Evolutionary conservation across 2,329 filamentous ascomycete genomes (phyloP).

Genomic region (Didymella pomorum): DNA sequence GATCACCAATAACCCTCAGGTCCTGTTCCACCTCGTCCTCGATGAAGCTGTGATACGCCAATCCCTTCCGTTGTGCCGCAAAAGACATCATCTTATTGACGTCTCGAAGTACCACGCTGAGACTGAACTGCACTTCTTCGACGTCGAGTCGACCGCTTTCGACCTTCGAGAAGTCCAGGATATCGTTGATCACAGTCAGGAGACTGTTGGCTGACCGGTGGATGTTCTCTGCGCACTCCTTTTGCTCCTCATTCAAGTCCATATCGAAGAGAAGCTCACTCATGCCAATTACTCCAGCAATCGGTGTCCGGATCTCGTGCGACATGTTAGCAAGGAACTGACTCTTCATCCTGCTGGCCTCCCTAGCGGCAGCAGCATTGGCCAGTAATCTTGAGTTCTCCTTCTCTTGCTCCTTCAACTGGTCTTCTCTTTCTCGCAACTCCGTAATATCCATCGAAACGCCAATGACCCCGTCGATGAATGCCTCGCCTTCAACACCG

Average conservation of each 20-base stretch:
- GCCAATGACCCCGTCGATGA: conserved; percentile 76
- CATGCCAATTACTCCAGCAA: conserved; percentile 83
- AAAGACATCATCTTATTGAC: conserved; percentile 89
- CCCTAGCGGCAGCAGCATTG: conserved; percentile 79
- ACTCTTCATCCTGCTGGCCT: conserved; percentile 80
- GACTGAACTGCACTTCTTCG: conserved; percentile 80
- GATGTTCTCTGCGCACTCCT: conserved; percentile 79
- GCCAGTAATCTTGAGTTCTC: conserved; percentile 76
- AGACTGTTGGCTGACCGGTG: conserved; percentile 81
- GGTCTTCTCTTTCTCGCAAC: conserved; percentile 69
- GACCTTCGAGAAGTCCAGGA: conserved; percentile 87
- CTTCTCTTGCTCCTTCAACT: conserved; percentile 69
- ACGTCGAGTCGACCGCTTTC: conserved; percentile 80
- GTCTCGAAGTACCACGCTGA: conserved; percentile 76
- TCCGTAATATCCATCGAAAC: conserved; percentile 84
- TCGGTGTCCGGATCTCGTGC: conserved; percentile 81
- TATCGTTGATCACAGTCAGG: conserved; percentile 89
- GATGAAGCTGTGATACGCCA: conserved; percentile 74
- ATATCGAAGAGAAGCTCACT: conserved; percentile 76
- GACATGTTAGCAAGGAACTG: conserved; percentile 84
- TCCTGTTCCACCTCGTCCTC: conserved; percentile 69
- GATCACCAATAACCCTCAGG: conserved; percentile 84
- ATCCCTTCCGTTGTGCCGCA: conserved; percentile 79
- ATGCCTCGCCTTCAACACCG: conserved; percentile 60
- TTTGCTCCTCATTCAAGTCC: conserved; percentile 72